Evolutionary conservation across 2,329 filamentous ascomycete genomes (phyloP).

Genomic region (Pestalotiopsis sp.): DNA sequence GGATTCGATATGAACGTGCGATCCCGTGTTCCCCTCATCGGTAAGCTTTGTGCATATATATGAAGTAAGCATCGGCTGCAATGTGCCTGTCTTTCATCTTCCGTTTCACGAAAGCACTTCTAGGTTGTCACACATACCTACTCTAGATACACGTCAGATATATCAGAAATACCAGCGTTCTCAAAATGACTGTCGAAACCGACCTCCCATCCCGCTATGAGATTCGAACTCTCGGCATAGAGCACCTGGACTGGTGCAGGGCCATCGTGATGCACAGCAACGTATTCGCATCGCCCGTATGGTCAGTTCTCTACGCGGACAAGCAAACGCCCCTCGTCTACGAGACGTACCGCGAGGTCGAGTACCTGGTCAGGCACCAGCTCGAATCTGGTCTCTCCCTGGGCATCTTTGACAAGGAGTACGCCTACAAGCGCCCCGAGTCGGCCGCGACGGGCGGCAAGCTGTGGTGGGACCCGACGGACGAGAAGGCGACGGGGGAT

Average conservation of each 20-base stretch:
- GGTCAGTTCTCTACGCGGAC: conserved; percentile 22
- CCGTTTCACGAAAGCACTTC: too few relatives aligned
- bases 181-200: conserved; percentile 2
- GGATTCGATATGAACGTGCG: too few relatives aligned
- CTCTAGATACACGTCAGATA: too few relatives aligned
- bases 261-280: conserved; percentile 29
- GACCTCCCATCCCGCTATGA: conserved; percentile 22
- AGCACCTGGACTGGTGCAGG: conserved; percentile 25
- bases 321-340: conserved; percentile 18
- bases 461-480: conserved; percentile 29
- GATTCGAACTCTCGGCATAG: conserved; percentile 26
- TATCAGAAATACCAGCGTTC: too few relatives aligned
- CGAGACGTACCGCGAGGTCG: conserved; percentile 7
- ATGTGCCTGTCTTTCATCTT: too few relatives aligned
- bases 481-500: conserved; percentile 13
- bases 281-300: conserved; percentile 25
- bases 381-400: conserved; percentile 17
- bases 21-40: too few relatives aligned
- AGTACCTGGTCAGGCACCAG: conserved; percentile 25
- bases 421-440: conserved; percentile 24
- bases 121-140: too few relatives aligned
- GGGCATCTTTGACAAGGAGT: conserved; percentile 20
- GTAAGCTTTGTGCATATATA: too few relatives aligned
- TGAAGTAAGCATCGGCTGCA: too few relatives aligned
- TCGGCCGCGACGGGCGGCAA: conserved; percentile 24